A percentile compares a stretch with the other conserved stretches of the same genome.
These are phyloP conservation scores for Nitzschia sp. DNA, from an alignment of 108 stramenopile species.

Conservation along the genomic window DNA sequence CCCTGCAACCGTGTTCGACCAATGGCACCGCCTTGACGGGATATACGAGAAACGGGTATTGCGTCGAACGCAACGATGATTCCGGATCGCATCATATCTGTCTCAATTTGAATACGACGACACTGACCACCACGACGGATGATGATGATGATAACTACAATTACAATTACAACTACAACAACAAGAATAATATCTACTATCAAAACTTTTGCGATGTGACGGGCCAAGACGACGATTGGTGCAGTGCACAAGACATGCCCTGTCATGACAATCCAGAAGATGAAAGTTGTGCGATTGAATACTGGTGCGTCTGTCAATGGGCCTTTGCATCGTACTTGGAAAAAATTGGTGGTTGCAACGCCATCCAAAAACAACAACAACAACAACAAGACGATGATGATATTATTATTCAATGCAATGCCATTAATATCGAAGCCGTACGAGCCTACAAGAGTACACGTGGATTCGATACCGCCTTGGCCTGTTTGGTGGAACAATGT, in stretches of 20 bases:
- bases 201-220: conserved; percentile 63
- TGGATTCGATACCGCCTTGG: conserved; percentile 16
- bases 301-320: conserved; percentile 77
- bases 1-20: conserved; percentile 41
- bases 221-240: conserved; percentile 63
- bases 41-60: conserved; percentile 50
- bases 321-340: conserved; percentile 65
- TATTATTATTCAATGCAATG: conserved; percentile 59
- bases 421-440: conserved; percentile 54
- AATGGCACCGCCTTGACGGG: conserved; percentile 56
- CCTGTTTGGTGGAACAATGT: conserved; percentile 30
- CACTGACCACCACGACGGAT: conserved; percentile 58
- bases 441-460: conserved; percentile 35
- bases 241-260: conserved; percentile 39
- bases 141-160: conserved; percentile 58
- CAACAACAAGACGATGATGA: too few relatives aligned
- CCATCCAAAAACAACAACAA: conserved; percentile 60
- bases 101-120: conserved; percentile 40
- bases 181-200: too few relatives aligned
- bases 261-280: conserved; percentile 39
- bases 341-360: conserved; percentile 63
- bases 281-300: conserved; percentile 26
- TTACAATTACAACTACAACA: not conserved
- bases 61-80: conserved; percentile 47
- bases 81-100: conserved; percentile 62